A percentile compares a stretch with the other conserved stretches of the same genome.
phyloP scores from a whole-genome alignment of 495 filamentous ascomycete genomes.

The Penicillium daleae region DNA sequence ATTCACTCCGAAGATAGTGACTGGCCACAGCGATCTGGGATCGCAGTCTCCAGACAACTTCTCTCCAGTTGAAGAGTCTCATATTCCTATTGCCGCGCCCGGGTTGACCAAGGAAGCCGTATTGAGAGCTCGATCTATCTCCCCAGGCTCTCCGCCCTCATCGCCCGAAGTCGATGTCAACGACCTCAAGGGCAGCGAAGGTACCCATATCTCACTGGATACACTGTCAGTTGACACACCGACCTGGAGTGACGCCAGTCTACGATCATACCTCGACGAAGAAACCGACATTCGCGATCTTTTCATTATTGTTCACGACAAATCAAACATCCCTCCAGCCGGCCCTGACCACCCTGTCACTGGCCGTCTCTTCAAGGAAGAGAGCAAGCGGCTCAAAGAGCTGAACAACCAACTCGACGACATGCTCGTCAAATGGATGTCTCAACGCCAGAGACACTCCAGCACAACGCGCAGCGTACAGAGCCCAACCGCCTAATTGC shows the following conservation, averaged over 20 bases:
- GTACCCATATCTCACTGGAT: constrained; percentile 46
- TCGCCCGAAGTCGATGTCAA: constrained; percentile 65
- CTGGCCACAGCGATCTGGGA: constrained; percentile 21
- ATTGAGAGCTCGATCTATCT: constrained; percentile 60
- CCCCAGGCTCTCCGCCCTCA: constrained; percentile 63
- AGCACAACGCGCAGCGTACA: constrained; percentile 20
- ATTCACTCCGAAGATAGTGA: constrained; percentile 51
- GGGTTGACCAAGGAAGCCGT: constrained; percentile 67
- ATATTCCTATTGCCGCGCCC: constrained; percentile 48
- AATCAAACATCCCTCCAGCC: constrained; percentile 74
- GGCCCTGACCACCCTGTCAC: constrained; percentile 83
- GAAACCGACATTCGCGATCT: constrained; percentile 89
- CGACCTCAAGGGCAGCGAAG: constrained; percentile 36
- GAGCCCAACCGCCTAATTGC: constrained; percentile 23
- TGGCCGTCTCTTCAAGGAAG: constrained; percentile 77
- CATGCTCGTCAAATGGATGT: constrained; percentile 81
- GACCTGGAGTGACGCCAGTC: constrained; percentile 81
- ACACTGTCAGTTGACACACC: constrained; percentile 44
- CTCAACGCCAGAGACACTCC: constrained; percentile 52
- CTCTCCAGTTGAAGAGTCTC: constrained; percentile 49
- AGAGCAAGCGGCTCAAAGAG: constrained; percentile 78
- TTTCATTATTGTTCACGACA: constrained; percentile 89
- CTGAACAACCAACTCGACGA: constrained; percentile 85
- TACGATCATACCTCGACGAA: constrained; percentile 90
- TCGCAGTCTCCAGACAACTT: constrained; percentile 81